Base-by-base conservation (phyloP, 345 rosid genomes). In the Gossypium sturtianum region DNA sequence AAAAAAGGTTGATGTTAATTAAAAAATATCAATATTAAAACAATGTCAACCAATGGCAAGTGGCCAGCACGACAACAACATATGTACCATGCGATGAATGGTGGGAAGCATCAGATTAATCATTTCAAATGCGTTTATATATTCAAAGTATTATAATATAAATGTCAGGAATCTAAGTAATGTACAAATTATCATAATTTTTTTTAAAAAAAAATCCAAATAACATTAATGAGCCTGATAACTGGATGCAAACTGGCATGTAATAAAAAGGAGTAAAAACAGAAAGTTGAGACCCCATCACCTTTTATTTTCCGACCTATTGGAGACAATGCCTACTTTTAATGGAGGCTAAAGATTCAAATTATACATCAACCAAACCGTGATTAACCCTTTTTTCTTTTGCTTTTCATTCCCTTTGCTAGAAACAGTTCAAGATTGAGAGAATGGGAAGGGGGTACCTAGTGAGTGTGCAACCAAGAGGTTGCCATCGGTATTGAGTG, bases 401-500 rank as follows among this genome's bases (percentile, higher is more conserved):
- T n/a, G 12, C 17, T n/a, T 17, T 34, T 34, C 41, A 34, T 34
- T 63, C 47, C 15, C 10, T 57, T 20, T 25, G n/a, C 41, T 34
- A 5, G 7, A 34, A 34, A 34, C 41, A 34, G 23, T 43, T n/a
- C 12, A 44, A 34, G 20, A 71, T 54, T 2, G 22, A 7, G 22
- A 8, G 20, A n/a, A 54, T 41, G 19, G 34, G 69, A 60, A 16
- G 10, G 59, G n/a, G 16, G 34, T 70, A 91, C 93, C 90, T 86
- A 51, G 81, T 51, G 70, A 93, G 56, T 61, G 80, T 74, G 82
- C 98, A 93, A 74, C 20, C 71, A 5, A 60, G 81, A 71, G 98
- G 98, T 76, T 86, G 86, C 98, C 98, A 93, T 70, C 88, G 77
- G 77, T 89, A 91, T 8, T 82, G 52, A 54, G 92, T 57, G 80